Base-by-base conservation (phyloP, 371 early-diverging fungal species). In the Batrachochytrium dendrobatidis region DNA sequence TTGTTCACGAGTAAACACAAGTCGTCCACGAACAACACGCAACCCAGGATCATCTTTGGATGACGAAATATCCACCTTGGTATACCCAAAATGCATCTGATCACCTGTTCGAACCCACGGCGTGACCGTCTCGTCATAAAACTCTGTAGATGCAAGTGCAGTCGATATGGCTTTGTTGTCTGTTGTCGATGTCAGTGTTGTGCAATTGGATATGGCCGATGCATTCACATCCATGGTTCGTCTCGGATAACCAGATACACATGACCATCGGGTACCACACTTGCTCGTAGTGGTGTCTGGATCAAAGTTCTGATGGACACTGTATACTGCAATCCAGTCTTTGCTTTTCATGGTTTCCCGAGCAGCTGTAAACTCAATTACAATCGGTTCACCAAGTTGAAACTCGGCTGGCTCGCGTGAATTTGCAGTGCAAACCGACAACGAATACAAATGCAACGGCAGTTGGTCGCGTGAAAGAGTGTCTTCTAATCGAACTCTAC, bases 241-340 rank as follows among this genome's bases (percentile, higher is more conserved):
- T 44, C 61, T 55, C 55, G 33, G 32, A 15, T 35, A 8, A 25
- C 71, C 71, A 25, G 66, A 63, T 24, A 76, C 64, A 66, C 79
- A 90, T 28, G 81, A 70, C 66, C 83, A 95, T 4, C 82, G 72
- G 5, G 87, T 86, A 26, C 34, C 26, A 28, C 66, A 69, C 35
- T 83, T 77, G n/a, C 89, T 88, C 25, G 83, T 89, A 26, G 97
- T 92, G 33, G 90, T 68, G 31, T 77, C 81, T n/a, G 70, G 64
- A 32, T 81, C 77, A 35, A 83, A 76, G 70, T 93, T 92, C 24
- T 83, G 77, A 0, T 77, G 80, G 0, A 90, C 82, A 33, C 81
- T 80, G 71, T 93, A 96, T 2, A 94, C 72, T 30, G 94, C 97
- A 61, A 96, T 86, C 95, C 97, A 95, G 71, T 94, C 95, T 51